A percentile compares a stretch with the other conserved stretches of the same genome.
Conservation (phyloP, 306 rosid genomes). For the Heteromeles arbutifolia region DNA sequence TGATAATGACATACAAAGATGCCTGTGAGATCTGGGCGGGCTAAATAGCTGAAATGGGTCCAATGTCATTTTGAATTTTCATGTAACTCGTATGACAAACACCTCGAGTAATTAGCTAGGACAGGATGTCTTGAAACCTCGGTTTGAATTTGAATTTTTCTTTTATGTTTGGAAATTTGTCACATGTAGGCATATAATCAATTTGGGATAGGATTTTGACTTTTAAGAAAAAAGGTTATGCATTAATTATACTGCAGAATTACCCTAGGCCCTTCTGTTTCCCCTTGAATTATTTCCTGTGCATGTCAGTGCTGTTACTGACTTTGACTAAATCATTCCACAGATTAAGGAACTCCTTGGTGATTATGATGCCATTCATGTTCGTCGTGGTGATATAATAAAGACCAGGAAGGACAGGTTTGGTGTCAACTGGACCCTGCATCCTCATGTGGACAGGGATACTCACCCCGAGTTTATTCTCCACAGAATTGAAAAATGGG, state of each 20-base stretch:
- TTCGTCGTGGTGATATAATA: constrained; percentile 94
- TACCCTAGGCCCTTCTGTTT: neutral
- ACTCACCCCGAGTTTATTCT: constrained; percentile 78
- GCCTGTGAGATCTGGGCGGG: neutral
- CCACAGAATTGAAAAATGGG: constrained; percentile 75
- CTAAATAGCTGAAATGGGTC: neutral
- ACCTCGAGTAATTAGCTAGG: neutral
- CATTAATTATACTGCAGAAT: neutral
- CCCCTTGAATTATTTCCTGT: neutral
- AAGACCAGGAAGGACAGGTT: constrained; percentile 87
- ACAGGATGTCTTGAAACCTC: neutral
- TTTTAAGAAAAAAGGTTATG: neutral
- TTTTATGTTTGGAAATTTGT: neutral
- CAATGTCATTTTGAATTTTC: neutral
- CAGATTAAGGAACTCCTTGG: constrained; percentile 57
- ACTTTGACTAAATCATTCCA: constrained; percentile 13
- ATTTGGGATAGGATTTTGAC: neutral
- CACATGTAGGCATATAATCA: neutral
- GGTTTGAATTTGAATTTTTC: neutral
- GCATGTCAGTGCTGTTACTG: neutral
- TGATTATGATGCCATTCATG: constrained; percentile 84
- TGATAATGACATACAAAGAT: neutral
- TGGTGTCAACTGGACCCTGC: constrained; percentile 67
- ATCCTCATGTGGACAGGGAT: constrained; percentile 94
- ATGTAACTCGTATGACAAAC: too few species aligned